Conservation (phyloP, 768 basidiomycete genomes). For the Russula abietina region DNA sequence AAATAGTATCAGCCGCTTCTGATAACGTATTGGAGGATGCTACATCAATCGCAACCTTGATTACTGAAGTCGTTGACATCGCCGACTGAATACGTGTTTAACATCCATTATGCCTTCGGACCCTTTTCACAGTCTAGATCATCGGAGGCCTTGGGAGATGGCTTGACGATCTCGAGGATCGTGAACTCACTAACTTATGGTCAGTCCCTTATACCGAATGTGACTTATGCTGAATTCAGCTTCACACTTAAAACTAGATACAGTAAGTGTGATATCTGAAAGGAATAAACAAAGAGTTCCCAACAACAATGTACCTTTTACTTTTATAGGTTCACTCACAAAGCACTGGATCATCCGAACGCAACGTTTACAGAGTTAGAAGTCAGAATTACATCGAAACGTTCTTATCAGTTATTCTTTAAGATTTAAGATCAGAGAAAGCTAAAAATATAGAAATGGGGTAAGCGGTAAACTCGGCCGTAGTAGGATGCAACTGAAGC, state of each 20-base stretch:
- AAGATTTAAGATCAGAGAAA: background rate
- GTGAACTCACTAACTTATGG: background rate
- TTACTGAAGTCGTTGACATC: conserved; percentile 61
- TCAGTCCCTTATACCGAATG: too few species aligned
- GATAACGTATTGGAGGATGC: conserved; percentile 38
- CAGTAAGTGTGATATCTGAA: too few species aligned
- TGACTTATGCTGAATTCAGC: too few species aligned
- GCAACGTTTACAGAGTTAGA: too few species aligned
- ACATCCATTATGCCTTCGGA: conserved; percentile 53
- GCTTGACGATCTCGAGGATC: background rate
- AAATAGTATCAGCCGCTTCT: background rate
- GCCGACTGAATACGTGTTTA: conserved; percentile 65
- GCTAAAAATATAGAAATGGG: background rate
- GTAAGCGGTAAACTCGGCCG: background rate
- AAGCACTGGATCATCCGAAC: background rate
- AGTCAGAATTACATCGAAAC: background rate
- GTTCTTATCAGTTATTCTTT: background rate
- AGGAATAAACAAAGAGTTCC: too few species aligned
- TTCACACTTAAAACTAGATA: too few species aligned
- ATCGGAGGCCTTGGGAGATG: background rate
- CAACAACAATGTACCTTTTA: too few species aligned
- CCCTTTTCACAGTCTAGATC: background rate
- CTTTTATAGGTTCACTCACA: background rate
- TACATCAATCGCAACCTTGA: conserved; percentile 47
- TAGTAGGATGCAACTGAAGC: background rate